Conservation (phyloP, 441 rosid species). For the Pelargonium australe region DNA sequence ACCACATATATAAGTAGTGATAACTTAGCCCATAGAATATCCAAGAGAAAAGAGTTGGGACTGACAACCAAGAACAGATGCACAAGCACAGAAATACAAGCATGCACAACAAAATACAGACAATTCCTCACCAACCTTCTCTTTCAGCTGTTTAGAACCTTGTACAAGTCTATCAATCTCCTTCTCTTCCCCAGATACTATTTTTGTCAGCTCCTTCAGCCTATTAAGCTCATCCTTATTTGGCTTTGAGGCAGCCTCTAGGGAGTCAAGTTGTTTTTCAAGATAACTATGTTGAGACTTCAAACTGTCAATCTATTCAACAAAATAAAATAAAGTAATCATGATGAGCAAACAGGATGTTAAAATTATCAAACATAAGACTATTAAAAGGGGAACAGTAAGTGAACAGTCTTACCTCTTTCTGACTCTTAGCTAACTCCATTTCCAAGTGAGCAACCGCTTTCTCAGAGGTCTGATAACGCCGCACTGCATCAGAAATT, state of each 20-base stretch:
- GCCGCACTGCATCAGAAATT: slow-evolving; percentile 55
- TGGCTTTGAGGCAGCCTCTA: slow-evolving; percentile 78
- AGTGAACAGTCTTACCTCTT: slow-evolving; percentile 47
- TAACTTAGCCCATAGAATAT: slow-evolving; percentile 2
- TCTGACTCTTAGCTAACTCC: slow-evolving; percentile 85
- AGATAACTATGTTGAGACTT: slow-evolving; percentile 61
- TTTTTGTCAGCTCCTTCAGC: slow-evolving; percentile 56
- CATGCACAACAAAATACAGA: slow-evolving; percentile 6
- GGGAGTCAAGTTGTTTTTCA: slow-evolving; percentile 66
- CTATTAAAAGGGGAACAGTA: slow-evolving; percentile 1
- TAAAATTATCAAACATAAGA: slow-evolving; percentile 16
- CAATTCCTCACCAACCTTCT: slow-evolving; percentile 41
- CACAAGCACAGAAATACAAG: background rate
- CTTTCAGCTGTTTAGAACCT: slow-evolving; percentile 76
- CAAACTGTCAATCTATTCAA: slow-evolving; percentile 67
- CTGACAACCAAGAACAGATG: background rate
- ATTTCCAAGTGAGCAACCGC: slow-evolving; percentile 56
- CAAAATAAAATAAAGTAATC: slow-evolving; percentile 15
- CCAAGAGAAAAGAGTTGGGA: background rate
- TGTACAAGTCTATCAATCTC: slow-evolving; percentile 58
- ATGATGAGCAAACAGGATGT: slow-evolving; percentile 16
- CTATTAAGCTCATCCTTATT: slow-evolving; percentile 62
- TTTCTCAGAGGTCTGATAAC: slow-evolving; percentile 60
- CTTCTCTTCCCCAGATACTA: slow-evolving; percentile 52
- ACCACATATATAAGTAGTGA: background rate